Evolutionary conservation across 306 rosid species (phyloP), one percentile per base, ranked within the genome.

Genomic region (Malus orientalis): DNA sequence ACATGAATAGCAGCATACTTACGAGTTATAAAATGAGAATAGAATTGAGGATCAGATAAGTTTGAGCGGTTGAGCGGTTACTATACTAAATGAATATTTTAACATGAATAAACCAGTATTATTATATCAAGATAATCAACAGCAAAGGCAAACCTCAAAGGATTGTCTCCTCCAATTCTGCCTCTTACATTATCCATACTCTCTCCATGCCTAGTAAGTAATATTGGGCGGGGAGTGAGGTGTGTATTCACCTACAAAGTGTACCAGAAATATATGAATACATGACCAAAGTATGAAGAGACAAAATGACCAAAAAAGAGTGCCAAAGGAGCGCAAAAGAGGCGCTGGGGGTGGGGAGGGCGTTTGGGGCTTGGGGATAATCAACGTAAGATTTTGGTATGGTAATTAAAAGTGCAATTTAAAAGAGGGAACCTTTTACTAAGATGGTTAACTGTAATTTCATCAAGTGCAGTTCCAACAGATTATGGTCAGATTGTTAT

Each of bases 151-250:
- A 80, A 91, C 99, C 99, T 95, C 77, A 95, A 38, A 72, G 85
- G 92, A 67, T 89, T 78, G 79, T 95, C 99, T 55, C 99, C 99
- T 64, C 99, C 99, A 51, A 95, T 92, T 85, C 99, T 87, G 59
- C 91, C 97, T 82, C 99, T 85, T 66, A 95, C 97, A 86, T 95
- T 95, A 81, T 95, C 99, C 87, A 38, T 91, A 85, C 99, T 95
- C 85, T 95, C 99, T 71, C 99, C 99, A 78, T 95, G 99, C 78
- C 98, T 88, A 58, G 99, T 95, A 74, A 95, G 99, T 77, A 95
- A 86, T 80, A 95, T 95, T 73, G 99, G 99, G 64, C 99, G 97
- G 12, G 99, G 99, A 1, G 98, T 95, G 77, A 92, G 97, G 85
- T 95, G 99, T 18, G 98, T 95, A 82, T 95, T 95, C 75, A 95